Evolutionary conservation across 2,329 filamentous ascomycete genomes (phyloP).

Genomic region (Apiospora phragmitis): DNA sequence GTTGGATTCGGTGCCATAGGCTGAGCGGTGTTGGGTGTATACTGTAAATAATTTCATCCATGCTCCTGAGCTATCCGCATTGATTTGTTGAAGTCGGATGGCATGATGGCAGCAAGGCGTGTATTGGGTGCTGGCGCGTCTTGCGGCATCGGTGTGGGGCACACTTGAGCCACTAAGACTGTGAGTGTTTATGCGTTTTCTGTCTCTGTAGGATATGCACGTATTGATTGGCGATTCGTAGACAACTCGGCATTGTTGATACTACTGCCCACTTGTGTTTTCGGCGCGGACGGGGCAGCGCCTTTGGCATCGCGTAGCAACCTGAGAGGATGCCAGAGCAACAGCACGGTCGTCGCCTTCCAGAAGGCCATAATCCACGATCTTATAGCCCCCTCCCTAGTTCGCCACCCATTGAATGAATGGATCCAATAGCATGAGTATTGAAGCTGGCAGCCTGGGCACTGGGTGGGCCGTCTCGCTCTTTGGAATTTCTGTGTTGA

Average conservation of each 20-base stretch:
- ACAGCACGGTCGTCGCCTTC: neutral
- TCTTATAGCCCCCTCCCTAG: neutral
- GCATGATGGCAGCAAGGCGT: slow-evolving; percentile 1
- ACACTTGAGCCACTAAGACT: neutral
- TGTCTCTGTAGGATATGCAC: neutral
- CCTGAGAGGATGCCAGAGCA: neutral
- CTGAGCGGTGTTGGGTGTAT: neutral
- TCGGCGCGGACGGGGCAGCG: neutral
- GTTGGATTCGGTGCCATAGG: neutral
- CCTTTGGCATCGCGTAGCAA: neutral
- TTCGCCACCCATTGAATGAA: neutral
- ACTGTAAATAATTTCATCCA: neutral
- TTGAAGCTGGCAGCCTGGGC: neutral
- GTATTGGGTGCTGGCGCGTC: slow-evolving; percentile 1
- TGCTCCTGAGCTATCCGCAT: neutral
- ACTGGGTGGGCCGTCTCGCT: slow-evolving; percentile 4
- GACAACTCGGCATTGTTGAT: neutral
- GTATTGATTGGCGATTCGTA: neutral
- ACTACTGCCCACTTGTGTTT: neutral
- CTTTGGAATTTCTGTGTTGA: neutral
- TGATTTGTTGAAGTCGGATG: neutral
- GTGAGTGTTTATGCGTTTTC: slow-evolving; percentile 7
- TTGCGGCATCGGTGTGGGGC: neutral
- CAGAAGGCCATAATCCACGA: neutral
- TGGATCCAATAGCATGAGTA: slow-evolving; percentile 1